Conservation (phyloP, 2,329 filamentous ascomycete species). For the Samsoniella hepiali region DNA sequence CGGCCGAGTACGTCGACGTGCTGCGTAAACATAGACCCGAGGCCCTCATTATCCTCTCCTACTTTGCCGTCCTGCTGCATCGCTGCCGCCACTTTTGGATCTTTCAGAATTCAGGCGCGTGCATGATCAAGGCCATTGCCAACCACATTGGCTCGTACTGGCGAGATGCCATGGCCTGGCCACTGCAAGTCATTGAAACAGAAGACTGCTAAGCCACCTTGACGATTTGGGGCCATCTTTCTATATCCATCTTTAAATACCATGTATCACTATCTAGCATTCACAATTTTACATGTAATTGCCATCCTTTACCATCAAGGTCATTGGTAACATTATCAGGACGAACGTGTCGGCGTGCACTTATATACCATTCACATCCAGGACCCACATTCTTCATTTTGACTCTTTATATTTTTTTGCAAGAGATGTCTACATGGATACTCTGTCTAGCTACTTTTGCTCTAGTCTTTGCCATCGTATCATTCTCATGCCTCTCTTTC, state of each 20-base stretch:
- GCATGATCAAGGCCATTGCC: conserved; percentile 19
- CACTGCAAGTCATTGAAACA: conserved; percentile 17
- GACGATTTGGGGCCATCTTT: background rate
- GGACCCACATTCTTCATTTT: background rate
- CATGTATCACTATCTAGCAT: conserved; percentile 4
- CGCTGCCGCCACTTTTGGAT: conserved; percentile 33
- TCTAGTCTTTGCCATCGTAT: background rate
- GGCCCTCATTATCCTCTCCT: conserved; percentile 38
- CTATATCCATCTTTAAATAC: background rate
- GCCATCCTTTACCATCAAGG: background rate
- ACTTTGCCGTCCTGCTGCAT: conserved; percentile 43
- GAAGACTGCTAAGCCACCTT: conserved; percentile 5
- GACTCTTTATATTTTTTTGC: background rate
- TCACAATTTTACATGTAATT: background rate
- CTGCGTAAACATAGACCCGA: conserved; percentile 37
- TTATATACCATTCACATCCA: too few relatives aligned
- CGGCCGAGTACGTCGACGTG: conserved; percentile 33
- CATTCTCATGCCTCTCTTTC: background rate
- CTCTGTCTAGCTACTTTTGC: background rate
- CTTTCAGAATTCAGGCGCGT: conserved; percentile 23
- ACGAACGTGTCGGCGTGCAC: too few relatives aligned
- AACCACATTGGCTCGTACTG: conserved; percentile 21
- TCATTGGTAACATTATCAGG: too few relatives aligned
- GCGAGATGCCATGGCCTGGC: conserved; percentile 21
- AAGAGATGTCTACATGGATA: background rate